Evolutionary conservation across 768 basidiomycete species (phyloP).

Genomic region (Hygrocybe coccinea): DNA sequence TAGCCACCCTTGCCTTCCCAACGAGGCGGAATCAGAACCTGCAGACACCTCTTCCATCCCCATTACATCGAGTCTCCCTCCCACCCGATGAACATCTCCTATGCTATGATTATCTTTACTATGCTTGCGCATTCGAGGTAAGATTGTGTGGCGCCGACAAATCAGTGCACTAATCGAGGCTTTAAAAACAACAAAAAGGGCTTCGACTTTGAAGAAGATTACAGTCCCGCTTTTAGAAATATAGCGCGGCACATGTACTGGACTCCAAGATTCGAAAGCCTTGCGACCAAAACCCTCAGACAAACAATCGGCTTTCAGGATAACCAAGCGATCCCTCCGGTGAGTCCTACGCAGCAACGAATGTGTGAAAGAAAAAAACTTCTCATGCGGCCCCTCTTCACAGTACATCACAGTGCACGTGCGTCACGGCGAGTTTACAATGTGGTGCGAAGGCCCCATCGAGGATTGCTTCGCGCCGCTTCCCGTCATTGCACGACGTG

Average conservation of each 20-base stretch:
- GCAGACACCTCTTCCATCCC: constrained; percentile 38
- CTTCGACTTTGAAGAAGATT: constrained; percentile 52
- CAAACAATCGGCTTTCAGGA: constrained; percentile 30
- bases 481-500: constrained; percentile 45
- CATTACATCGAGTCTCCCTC: constrained; percentile 36
- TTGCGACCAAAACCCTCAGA: constrained; percentile 41
- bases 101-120: constrained; percentile 53
- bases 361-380: neutral
- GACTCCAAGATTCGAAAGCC: constrained; percentile 35
- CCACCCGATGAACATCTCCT: constrained; percentile 49
- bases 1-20: constrained; percentile 44
- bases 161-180: neutral
- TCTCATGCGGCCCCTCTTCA: neutral
- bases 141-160: constrained; percentile 9
- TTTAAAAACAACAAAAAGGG: constrained; percentile 31
- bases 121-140: constrained; percentile 44
- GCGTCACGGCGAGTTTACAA: constrained; percentile 51
- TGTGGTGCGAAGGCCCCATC: constrained; percentile 39
- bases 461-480: constrained; percentile 50
- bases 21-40: constrained; percentile 37
- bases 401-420: constrained; percentile 57
- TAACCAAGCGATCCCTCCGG: constrained; percentile 42
- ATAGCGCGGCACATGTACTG: constrained; percentile 51
- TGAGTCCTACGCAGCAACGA: constrained; percentile 17
- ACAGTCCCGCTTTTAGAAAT: constrained; percentile 55